phyloP scores from a whole-genome alignment of 768 basidiomycete genomes.

The Phanerochaete carnosa region DNA sequence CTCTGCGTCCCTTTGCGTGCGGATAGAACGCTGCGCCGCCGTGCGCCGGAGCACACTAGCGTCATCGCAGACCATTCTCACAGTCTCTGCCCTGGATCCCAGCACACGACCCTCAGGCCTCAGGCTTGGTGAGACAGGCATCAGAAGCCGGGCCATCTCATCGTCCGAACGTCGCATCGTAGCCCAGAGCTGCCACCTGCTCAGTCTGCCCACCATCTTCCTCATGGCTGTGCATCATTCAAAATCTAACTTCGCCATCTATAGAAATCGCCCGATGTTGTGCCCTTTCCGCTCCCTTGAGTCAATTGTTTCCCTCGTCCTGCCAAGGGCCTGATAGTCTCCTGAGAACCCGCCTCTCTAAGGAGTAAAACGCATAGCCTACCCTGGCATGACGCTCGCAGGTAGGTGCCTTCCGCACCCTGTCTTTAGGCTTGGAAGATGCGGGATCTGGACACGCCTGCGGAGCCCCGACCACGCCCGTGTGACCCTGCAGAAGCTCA shows the following conservation, averaged over 20 bases:
- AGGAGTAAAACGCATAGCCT: neutral
- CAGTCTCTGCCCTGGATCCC: no score
- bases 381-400: neutral
- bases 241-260: neutral
- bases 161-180: no score
- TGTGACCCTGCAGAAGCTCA: neutral
- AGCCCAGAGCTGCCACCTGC: no score
- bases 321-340: neutral
- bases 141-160: no score
- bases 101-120: no score
- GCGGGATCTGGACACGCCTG: neutral
- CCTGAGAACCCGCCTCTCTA: neutral
- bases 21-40: neutral
- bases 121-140: no score
- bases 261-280: neutral
- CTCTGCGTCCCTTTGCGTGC: neutral
- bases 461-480: neutral
- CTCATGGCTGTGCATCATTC: neutral
- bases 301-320: neutral
- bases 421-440: no score
- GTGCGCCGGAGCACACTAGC: neutral
- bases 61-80: no score
- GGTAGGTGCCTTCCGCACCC: neutral
- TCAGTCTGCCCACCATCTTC: no score
- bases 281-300: neutral